phyloP scores from a whole-genome alignment of 2,329 filamentous ascomycete species.

The Chaetomium sp. region DNA sequence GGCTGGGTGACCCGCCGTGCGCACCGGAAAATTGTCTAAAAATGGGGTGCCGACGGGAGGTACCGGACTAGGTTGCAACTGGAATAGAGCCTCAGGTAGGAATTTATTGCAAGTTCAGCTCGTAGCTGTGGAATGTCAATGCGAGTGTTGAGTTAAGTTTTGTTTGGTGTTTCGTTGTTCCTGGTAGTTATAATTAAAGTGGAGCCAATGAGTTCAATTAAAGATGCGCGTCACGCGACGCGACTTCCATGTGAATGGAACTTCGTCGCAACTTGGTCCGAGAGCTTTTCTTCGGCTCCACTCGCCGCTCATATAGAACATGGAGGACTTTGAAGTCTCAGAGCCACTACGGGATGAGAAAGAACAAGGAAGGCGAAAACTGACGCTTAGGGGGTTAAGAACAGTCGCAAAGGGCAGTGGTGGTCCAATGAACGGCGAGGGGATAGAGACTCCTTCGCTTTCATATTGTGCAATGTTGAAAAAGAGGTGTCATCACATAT shows the following conservation, averaged over 20 bases:
- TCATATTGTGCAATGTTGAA: background rate
- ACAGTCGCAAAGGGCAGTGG: no score
- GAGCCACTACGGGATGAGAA: background rate
- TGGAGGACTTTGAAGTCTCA: background rate
- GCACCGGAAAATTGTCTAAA: background rate
- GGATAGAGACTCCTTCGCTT: background rate
- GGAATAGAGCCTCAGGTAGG: background rate
- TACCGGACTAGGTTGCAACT: background rate
- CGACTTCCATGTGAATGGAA: background rate
- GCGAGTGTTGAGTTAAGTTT: background rate
- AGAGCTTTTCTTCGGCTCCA: background rate
- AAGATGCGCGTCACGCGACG: slow-evolving; percentile 16
- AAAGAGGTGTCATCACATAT: background rate
- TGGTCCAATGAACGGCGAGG: no score
- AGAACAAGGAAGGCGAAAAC: background rate
- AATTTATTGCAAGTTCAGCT: background rate
- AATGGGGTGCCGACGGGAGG: background rate
- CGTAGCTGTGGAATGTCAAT: background rate
- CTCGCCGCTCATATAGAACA: background rate
- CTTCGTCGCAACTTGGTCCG: background rate
- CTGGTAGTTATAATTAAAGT: background rate
- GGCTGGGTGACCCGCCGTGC: background rate
- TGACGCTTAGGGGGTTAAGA: no score
- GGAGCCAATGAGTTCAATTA: slow-evolving; percentile 5
- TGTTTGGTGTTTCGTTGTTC: background rate